Evolutionary conservation across 148 eudicot species (phyloP), one percentile per base, ranked within the genome.

Genomic region (Fallopia convolvulus): DNA sequence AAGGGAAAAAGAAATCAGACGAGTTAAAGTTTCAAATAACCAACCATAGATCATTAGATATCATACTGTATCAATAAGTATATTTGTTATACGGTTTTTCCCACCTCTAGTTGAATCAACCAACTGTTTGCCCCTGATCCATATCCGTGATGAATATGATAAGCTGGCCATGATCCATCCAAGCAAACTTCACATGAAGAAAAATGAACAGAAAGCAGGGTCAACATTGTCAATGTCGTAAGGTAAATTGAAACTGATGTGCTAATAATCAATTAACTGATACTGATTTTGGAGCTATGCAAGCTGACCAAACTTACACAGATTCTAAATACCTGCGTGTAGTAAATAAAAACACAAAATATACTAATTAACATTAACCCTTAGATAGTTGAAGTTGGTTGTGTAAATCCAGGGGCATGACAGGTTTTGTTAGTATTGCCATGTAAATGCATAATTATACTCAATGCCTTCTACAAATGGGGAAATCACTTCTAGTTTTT

Each of bases 51-150:
- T 58, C 66, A 65, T 33, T 5, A 32, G 32, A 60, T 23, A 23
- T 11, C 40, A 65, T 14, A 65, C 6, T 5, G 7, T 32, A 33
- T 65, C 40, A 63, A 63, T 32, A 32, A 65, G 41, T 14, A 13
- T 33, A 65, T 65, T 4, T 65, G 41, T 33, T 15, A 32, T 65
- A 15, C n/a, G 41, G 71, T 12, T 65, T 65, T 46, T 30, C 48
- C 81, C 82, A 94, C 99, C 97, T 95, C 99, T 60, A 95, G 83
- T 80, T 95, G 90, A 83, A 95, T 80, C 70, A 95, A 89, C 99
- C 99, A 95, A 84, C 97, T 92, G 83, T 91, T 90, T 82, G 87
- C 94, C 63, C 99, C 99, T 55, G 92, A 84, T 42, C 96, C 99
- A 76, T 72, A 90, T 78, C 99, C 99, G 13, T 88, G 90, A 82